phyloP scores from a whole-genome alignment of 768 basidiomycete species.

The Chalciporus pseudorubinellus region DNA sequence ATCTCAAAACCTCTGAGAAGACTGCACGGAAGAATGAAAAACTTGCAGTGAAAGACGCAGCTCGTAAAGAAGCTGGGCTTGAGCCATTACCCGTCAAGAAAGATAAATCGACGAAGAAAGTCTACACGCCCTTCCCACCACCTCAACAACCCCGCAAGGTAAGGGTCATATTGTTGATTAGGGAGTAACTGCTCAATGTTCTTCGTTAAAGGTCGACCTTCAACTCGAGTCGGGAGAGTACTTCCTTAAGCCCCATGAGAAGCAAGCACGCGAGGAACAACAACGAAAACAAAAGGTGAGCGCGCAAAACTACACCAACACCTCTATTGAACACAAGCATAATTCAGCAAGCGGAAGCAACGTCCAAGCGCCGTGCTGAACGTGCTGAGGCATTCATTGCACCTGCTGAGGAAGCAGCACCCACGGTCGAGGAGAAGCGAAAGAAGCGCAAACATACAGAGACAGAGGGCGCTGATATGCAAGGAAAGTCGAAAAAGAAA shows the following conservation, averaged over 20 bases:
- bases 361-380: constrained; percentile 68
- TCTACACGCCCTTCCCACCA: constrained; percentile 99
- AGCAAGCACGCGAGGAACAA: constrained; percentile 69
- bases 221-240: constrained; percentile 97
- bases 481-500: constrained; percentile 43
- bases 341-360: constrained; percentile 72
- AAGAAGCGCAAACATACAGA: constrained; percentile 50
- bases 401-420: constrained; percentile 73
- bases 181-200: constrained; percentile 5
- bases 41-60: constrained; percentile 56
- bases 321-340: background rate
- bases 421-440: constrained; percentile 76
- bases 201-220: constrained; percentile 66
- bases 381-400: constrained; percentile 88
- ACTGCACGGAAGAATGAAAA: constrained; percentile 85
- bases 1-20: constrained; percentile 93
- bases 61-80: constrained; percentile 65
- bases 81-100: constrained; percentile 38
- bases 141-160: constrained; percentile 92
- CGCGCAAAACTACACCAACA: background rate
- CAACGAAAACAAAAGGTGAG: constrained; percentile 66
- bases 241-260: constrained; percentile 91
- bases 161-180: constrained; percentile 6
- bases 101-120: constrained; percentile 72
- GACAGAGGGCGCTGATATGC: constrained; percentile 28